Evolutionary conservation across 805 yeast genomes (phyloP).

Genomic region (Saturnispora zaruensis): DNA sequence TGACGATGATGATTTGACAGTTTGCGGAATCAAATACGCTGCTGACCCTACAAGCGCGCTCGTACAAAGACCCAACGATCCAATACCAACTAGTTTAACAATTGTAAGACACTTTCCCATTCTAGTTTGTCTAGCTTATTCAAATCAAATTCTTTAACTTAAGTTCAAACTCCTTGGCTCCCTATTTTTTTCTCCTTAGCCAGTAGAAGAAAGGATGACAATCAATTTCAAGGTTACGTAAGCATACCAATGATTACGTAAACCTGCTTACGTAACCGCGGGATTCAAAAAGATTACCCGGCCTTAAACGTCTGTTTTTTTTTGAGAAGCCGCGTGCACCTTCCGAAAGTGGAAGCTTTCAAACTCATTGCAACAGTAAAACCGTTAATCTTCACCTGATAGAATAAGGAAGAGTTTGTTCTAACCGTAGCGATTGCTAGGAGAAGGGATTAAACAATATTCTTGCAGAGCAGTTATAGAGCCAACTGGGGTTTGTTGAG

Average conservation of each 20-base stretch:
- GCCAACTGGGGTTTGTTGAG: no score
- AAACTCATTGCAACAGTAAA: not conserved
- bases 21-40: constrained; percentile 1
- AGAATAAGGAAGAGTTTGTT: no score
- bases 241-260: not conserved
- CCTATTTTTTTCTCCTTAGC: not conserved
- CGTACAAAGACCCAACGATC: constrained; percentile 60
- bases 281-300: not conserved
- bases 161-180: not conserved
- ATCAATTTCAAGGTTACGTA: no score
- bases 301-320: no score
- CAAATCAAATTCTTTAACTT: not conserved
- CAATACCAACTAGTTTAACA: constrained; percentile 55
- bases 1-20: not conserved
- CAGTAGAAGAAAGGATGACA: not conserved
- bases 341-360: not conserved
- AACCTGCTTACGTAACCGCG: not conserved
- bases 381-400: not conserved
- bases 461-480: no score
- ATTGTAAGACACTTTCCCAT: constrained; percentile 50
- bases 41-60: constrained; percentile 34
- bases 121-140: not conserved
- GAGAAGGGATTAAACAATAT: no score
- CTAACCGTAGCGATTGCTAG: no score
- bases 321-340: not conserved